phyloP scores from a whole-genome alignment of 2,329 filamentous ascomycete species.

The Amesomyces nigricolor region DNA sequence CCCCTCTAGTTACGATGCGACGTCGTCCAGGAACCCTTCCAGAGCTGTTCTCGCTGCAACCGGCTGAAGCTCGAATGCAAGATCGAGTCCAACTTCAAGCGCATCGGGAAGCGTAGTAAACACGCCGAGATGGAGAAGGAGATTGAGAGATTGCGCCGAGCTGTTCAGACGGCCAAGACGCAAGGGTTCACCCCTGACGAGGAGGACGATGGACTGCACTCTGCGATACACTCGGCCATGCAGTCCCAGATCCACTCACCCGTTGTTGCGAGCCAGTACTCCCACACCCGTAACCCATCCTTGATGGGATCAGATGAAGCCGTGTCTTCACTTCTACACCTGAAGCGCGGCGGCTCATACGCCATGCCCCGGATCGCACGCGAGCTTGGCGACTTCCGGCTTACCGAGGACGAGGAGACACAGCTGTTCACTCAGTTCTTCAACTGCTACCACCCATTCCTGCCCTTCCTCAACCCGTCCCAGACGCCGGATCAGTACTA shows the following conservation, averaged over 20 bases:
- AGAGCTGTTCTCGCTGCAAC: slow-evolving; percentile 69
- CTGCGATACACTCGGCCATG: slow-evolving; percentile 27
- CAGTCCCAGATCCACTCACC: slow-evolving; percentile 54
- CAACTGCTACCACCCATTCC: slow-evolving; percentile 67
- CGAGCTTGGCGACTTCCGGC: slow-evolving; percentile 57
- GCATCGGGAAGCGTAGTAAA: slow-evolving; percentile 71
- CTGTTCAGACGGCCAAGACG: slow-evolving; percentile 53
- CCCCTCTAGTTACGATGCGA: slow-evolving; percentile 63
- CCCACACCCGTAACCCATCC: slow-evolving; percentile 56
- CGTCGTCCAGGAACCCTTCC: slow-evolving; percentile 74
- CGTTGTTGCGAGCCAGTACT: slow-evolving; percentile 50
- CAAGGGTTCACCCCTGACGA: slow-evolving; percentile 55
- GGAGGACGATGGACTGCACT: slow-evolving; percentile 41
- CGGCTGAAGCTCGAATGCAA: slow-evolving; percentile 78
- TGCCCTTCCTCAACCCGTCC: slow-evolving; percentile 65
- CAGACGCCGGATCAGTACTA: slow-evolving; percentile 69
- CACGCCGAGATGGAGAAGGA: slow-evolving; percentile 85
- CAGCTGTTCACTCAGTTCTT: slow-evolving; percentile 72
- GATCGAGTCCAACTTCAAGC: slow-evolving; percentile 84
- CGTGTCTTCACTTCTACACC: slow-evolving; percentile 59
- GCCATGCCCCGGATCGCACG: slow-evolving; percentile 54
- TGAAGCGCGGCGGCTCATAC: slow-evolving; percentile 61
- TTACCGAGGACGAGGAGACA: slow-evolving; percentile 57
- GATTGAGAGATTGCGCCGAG: slow-evolving; percentile 62
- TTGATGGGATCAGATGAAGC: slow-evolving; percentile 64